A percentile compares a stretch with the other conserved stretches of the same genome.
Conservation (phyloP, 2,329 filamentous ascomycete species). For the Epichloe coenophiala region DNA sequence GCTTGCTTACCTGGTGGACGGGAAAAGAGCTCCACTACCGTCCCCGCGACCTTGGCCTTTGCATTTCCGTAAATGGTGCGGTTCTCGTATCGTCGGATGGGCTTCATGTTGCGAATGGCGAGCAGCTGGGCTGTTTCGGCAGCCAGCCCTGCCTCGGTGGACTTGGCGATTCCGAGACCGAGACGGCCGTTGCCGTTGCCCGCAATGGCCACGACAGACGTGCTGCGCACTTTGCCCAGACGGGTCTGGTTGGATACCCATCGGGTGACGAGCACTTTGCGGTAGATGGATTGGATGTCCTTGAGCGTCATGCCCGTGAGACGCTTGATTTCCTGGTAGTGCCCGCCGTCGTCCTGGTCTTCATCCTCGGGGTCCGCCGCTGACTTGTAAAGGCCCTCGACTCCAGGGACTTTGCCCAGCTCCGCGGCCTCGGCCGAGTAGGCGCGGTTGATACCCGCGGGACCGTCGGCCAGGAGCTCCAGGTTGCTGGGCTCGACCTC, state of each 20-base stretch:
- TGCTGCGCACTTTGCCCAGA: constrained; percentile 77
- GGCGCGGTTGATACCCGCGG: constrained; percentile 19
- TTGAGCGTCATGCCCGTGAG: constrained; percentile 39
- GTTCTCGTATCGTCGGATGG: constrained; percentile 82
- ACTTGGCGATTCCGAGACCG: constrained; percentile 84
- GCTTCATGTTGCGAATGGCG: constrained; percentile 84
- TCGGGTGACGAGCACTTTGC: constrained; percentile 63
- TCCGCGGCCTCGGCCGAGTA: constrained; percentile 33
- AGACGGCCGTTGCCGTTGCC: constrained; percentile 79
- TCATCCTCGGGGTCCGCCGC: constrained; percentile 35
- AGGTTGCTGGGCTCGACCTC: constrained; percentile 20
- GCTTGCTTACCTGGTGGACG: constrained; percentile 67
- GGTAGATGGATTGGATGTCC: constrained; percentile 41
- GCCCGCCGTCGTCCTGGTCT: constrained; percentile 35
- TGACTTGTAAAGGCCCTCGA: constrained; percentile 36
- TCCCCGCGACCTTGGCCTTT: constrained; percentile 74
- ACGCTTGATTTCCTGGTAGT: constrained; percentile 38
- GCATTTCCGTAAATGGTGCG: constrained; percentile 83
- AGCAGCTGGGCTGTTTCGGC: constrained; percentile 59
- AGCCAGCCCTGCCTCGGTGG: constrained; percentile 57
- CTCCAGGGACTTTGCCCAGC: constrained; percentile 39
- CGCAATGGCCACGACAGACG: constrained; percentile 66
- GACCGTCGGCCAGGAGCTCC: constrained; percentile 24
- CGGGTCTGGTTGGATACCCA: constrained; percentile 84
- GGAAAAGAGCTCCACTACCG: constrained; percentile 65